These are phyloP conservation scores for Ceratocystis lukuohia DNA, from an alignment of 2,329 filamentous ascomycete species.

Conservation along the genomic window DNA sequence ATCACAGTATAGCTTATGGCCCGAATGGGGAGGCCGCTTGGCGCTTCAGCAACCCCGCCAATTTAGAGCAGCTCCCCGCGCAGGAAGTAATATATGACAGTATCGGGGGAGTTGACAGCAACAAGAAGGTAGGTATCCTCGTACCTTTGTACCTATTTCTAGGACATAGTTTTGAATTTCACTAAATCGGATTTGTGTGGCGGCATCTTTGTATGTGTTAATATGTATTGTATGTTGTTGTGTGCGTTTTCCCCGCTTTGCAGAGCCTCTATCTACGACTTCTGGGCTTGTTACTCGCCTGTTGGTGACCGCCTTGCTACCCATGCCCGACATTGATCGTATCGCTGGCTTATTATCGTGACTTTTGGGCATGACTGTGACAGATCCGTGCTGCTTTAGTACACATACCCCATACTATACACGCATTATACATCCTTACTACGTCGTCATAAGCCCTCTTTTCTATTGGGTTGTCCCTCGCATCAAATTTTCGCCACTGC, in stretches of 20 bases:
- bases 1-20: neutral
- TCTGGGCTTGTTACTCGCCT: neutral
- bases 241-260: constrained; percentile 1
- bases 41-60: neutral
- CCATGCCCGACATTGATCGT: neutral
- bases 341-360: neutral
- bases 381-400: neutral
- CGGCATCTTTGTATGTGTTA: neutral
- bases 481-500: constrained; percentile 8
- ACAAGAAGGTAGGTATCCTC: neutral
- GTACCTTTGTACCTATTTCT: neutral
- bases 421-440: constrained; percentile 2
- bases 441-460: neutral
- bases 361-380: neutral
- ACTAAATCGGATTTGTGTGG: neutral
- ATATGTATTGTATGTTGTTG: neutral
- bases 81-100: neutral
- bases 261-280: neutral
- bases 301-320: neutral
- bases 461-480: neutral
- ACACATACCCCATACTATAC: neutral
- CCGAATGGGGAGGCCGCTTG: neutral
- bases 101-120: neutral
- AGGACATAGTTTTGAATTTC: neutral
- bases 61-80: neutral